A percentile compares a stretch with the other conserved stretches of the same genome.
phyloP scores from a whole-genome alignment of 225 moss, liverwort and hornwort genomes.

The Physcomitrium patens region DNA sequence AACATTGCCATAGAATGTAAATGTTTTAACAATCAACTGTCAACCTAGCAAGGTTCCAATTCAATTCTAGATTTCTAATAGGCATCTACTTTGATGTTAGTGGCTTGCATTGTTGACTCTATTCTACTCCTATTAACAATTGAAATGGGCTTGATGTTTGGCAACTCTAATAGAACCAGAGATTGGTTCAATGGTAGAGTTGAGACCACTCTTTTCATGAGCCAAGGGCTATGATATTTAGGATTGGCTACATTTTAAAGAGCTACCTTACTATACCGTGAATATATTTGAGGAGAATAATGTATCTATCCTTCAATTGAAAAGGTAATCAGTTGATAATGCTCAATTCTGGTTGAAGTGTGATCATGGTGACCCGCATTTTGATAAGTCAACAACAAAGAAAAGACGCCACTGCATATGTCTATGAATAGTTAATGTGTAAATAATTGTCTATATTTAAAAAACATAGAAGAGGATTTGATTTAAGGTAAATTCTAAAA shows the following conservation, averaged over 20 bases:
- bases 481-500: too few species aligned
- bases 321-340: too few species aligned
- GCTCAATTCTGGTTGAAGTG: too few species aligned
- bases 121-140: neutral
- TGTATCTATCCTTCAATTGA: too few species aligned
- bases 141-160: neutral
- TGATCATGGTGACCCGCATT: too few species aligned
- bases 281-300: constrained; percentile 42
- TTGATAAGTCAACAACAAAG: too few species aligned
- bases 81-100: neutral
- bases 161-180: constrained; percentile 60
- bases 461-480: too few species aligned
- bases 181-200: constrained; percentile 54
- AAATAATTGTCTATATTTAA: too few species aligned
- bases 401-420: too few species aligned
- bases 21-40: neutral
- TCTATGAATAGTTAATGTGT: too few species aligned
- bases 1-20: neutral
- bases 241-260: constrained; percentile 66
- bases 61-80: neutral
- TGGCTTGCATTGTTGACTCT: neutral
- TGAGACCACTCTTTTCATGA: constrained; percentile 55
- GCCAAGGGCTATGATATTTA: constrained; percentile 55
- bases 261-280: constrained; percentile 68
- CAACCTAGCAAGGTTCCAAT: neutral